phyloP scores from a whole-genome alignment of 73 alveolate species.

The Paramecium sonneborni region DNA sequence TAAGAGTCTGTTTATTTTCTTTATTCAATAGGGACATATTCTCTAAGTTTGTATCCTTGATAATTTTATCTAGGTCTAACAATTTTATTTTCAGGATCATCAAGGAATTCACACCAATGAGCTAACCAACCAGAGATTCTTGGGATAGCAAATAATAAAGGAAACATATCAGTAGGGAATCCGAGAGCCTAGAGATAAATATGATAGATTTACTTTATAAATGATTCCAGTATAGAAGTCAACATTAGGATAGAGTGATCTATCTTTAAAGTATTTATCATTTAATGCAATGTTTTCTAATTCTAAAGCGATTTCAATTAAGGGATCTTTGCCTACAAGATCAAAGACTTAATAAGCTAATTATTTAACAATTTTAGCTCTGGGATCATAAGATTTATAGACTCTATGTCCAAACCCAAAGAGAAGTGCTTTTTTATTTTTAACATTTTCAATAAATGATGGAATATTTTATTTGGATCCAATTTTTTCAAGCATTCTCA shows the following conservation, averaged over 20 bases:
- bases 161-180: constrained; percentile 91
- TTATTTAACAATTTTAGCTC: constrained; percentile 84
- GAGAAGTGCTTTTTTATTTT: constrained; percentile 77
- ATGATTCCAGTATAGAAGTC: constrained; percentile 93
- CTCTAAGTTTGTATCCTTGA: constrained; percentile 79
- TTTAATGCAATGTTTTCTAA: constrained; percentile 87
- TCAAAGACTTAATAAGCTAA: constrained; percentile 87
- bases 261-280: constrained; percentile 83
- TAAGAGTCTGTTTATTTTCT: constrained; percentile 62
- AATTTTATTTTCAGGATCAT: constrained; percentile 89
- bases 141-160: constrained; percentile 88
- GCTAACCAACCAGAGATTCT: constrained; percentile 95
- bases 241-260: constrained; percentile 90
- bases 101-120: constrained; percentile 88
- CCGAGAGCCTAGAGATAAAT: constrained; percentile 77
- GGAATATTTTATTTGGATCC: constrained; percentile 88
- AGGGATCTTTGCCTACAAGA: constrained; percentile 88
- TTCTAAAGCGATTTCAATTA: constrained; percentile 90
- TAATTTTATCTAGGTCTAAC: constrained; percentile 90
- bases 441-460: constrained; percentile 82
- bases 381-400: constrained; percentile 88
- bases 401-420: constrained; percentile 97
- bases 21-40: constrained; percentile 74
- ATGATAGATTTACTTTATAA: constrained; percentile 66
- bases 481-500: constrained; percentile 87